phyloP scores from a whole-genome alignment of 164 flowering plant species.

The Vitis rupestris region DNA sequence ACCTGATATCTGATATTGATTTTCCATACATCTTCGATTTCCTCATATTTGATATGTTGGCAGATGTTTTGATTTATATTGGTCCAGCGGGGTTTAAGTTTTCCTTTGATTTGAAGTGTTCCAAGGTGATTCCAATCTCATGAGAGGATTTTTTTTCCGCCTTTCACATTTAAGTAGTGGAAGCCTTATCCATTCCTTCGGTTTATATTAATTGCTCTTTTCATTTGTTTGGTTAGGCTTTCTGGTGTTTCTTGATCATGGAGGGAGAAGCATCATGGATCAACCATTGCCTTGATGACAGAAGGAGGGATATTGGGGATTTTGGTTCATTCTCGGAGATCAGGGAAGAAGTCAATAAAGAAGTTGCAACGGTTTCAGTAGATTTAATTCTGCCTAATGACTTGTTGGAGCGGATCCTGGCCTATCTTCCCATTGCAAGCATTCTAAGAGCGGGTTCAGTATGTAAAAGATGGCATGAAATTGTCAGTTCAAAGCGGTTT shows the following conservation, averaged over 20 bases:
- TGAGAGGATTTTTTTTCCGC: background rate
- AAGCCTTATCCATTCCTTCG: background rate
- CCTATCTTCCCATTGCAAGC: constrained; percentile 78
- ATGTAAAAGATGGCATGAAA: constrained; percentile 85
- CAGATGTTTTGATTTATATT: background rate
- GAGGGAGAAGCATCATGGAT: constrained; percentile 61
- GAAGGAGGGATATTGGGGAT: constrained; percentile 25
- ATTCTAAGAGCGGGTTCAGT: constrained; percentile 82
- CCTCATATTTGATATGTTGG: constrained; percentile 1
- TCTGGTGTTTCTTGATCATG: constrained; percentile 25
- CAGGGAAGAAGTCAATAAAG: constrained; percentile 44
- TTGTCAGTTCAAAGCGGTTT: constrained; percentile 69
- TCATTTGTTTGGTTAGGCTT: background rate
- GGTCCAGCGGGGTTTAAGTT: background rate
- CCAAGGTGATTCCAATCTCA: background rate
- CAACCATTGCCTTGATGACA: constrained; percentile 28
- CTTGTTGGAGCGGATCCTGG: constrained; percentile 70
- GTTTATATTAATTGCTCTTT: background rate
- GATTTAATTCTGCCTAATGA: constrained; percentile 79
- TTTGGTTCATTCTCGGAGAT: constrained; percentile 44
- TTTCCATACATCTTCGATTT: background rate
- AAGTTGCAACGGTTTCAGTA: constrained; percentile 35
- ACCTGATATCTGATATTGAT: background rate
- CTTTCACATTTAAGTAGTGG: too few relatives aligned
- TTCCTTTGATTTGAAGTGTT: background rate